A percentile compares a stretch with the other conserved stretches of the same genome.
phyloP scores from a whole-genome alignment of 352 stramenopile genomes.

The Thraustochytrium sp. region DNA sequence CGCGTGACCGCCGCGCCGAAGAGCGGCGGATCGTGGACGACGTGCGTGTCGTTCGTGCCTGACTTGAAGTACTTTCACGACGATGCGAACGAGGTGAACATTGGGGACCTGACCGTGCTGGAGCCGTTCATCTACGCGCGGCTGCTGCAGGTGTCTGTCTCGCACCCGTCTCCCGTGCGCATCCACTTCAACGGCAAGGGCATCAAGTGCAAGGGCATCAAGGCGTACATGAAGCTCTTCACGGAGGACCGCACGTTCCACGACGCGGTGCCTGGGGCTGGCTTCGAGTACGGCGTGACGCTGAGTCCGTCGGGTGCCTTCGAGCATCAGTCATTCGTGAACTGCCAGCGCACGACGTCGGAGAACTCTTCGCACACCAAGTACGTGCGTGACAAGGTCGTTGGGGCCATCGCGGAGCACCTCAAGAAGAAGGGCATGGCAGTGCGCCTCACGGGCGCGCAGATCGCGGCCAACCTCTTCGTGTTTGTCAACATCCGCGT shows the following conservation, averaged over 20 bases:
- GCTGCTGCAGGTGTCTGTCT: background rate
- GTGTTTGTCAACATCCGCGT: conserved; percentile 15
- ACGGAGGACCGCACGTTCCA: background rate
- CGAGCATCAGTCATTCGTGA: background rate
- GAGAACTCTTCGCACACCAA: background rate
- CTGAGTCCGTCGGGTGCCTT: background rate
- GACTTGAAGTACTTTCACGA: background rate
- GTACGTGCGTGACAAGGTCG: background rate
- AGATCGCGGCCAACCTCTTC: background rate
- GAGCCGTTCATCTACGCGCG: background rate
- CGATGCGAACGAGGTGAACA: background rate
- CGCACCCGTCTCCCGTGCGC: background rate
- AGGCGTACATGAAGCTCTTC: conserved; percentile 1
- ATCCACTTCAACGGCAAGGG: background rate
- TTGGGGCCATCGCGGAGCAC: background rate
- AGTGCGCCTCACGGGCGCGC: background rate
- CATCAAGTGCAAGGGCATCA: background rate
- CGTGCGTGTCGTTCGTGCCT: background rate
- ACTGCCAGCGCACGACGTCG: background rate
- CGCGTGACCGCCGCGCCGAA: background rate
- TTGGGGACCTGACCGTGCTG: background rate
- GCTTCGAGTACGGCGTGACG: background rate
- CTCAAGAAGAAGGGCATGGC: background rate
- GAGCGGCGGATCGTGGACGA: background rate
- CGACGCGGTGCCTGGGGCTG: background rate